Base-by-base conservation (phyloP, 345 rosid genomes). In the Corchorus capsularis region DNA sequence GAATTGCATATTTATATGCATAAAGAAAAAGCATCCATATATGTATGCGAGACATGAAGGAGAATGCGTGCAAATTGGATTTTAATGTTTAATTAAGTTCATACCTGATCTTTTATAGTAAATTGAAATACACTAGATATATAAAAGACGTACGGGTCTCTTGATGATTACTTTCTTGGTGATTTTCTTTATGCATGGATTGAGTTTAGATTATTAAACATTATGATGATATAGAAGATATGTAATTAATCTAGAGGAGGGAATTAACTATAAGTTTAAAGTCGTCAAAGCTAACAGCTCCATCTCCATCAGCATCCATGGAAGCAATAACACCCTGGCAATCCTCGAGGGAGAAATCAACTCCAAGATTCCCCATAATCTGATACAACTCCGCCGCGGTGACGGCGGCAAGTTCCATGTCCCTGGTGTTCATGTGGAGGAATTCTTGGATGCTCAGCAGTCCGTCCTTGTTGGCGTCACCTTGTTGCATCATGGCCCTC, bases 391-490 rank as follows among this genome's bases (percentile, higher is more conserved):
- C 88, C 27, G 80, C 83, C 5, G 78, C 89, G 0, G 90, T 88
- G 54, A 90, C 75, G 19, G 27, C 83, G 5, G 87, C 82, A 6
- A 86, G 76, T 15, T 84, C 88, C 81, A 87, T 71, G 15, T 83
- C 77, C 80, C 80, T 84, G 10, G 91, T 87, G 87, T 83, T 89
- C 91, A 91, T 84, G 63, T 86, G 91, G 75, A 89, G 57, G 77
- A 91, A 89, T 81, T 91, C 95, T 41, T 79, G 73, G 5, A 83
- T 57, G 86, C 88, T 87, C 47, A 91, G 85, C 74, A 86, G 41
- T 2, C 94, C 90, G 6, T 89, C 90, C 46, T 72, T 82, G 84
- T 85, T 75, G 1, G 43, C 27, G 79, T 91, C 91, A 0, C 89
- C 95, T 78, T 86, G 75, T 41, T 59, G 69, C 91, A 91, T 84